Conservation (phyloP, 2,329 filamentous ascomycete genomes). For the Lachnellula cervina region DNA sequence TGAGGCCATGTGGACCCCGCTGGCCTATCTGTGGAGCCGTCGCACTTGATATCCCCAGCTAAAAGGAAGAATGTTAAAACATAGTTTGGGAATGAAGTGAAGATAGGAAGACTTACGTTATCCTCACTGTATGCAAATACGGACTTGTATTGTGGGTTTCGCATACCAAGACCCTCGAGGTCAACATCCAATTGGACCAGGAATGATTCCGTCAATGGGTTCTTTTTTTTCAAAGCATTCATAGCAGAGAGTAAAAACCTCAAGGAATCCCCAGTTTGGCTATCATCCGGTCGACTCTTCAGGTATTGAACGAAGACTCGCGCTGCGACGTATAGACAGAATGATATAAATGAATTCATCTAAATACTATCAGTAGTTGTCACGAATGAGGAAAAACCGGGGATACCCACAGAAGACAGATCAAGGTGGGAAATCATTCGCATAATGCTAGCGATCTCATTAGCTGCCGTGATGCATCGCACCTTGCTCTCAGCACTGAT, state of each 20-base stretch:
- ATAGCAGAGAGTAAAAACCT: conserved; percentile 88
- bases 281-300: conserved; percentile 87
- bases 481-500: conserved; percentile 88
- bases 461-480: conserved; percentile 86
- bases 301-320: conserved; percentile 94
- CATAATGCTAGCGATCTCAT: conserved; percentile 94
- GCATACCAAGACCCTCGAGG: conserved; percentile 66
- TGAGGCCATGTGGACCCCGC: not conserved
- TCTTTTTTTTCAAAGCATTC: conserved; percentile 80
- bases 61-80: conserved; percentile 10
- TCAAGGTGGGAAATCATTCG: conserved; percentile 89
- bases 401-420: conserved; percentile 62
- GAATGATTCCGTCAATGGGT: conserved; percentile 91
- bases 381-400: not conserved
- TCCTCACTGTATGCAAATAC: conserved; percentile 41
- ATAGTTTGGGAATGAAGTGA: not conserved
- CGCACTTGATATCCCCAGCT: conserved; percentile 25
- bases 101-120: conserved; percentile 24
- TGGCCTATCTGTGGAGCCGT: conserved; percentile 13
- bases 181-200: conserved; percentile 90
- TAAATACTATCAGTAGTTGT: conserved; percentile 36
- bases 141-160: conserved; percentile 54
- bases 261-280: conserved; percentile 71
- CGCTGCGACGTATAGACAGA: conserved; percentile 93
- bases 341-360: conserved; percentile 95